Base-by-base conservation (phyloP, 2,329 filamentous ascomycete genomes). In the Ceratocystis papillata region DNA sequence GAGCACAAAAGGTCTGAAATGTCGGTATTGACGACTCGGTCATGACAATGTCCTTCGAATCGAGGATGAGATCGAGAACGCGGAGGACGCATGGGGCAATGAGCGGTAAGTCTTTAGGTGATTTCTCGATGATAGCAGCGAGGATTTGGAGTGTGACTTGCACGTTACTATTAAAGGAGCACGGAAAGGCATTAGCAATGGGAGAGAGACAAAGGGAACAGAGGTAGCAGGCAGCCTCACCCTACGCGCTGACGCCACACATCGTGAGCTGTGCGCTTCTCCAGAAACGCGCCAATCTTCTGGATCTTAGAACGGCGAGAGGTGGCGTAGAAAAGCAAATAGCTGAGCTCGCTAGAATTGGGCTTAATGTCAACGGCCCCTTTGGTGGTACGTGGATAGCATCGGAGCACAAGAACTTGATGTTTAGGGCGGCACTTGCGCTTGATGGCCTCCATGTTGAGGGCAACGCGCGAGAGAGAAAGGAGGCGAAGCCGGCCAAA, bases 321-420 rank as follows among this genome's bases (percentile, higher is more conserved):
- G 74, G 89, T 95, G 69, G 90, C 91, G 79, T 99, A 97, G 81
- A 96, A 97, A 65, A 97, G 85, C 70, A 99, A 84, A 75, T 97
- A 97, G 77, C 90, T 96, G 69, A 99, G 84, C 80, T 99, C 94
- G 77, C 90, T 96, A 70, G 90, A 90, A 77, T 97, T 97, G 57
- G 94, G 92, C 77, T 93, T 95, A 73, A 96, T 90, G 73, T 96
- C 90, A 74, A 92, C 88, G 69, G 89, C 87, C 63, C 90, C 90
- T 78, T 96, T 97, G 70, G 89, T 89, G 70, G 89, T 92, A 71
- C 88, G 88, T 50, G 94, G 94, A 76, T 96, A 99, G 80, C 93
- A 97, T 79, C 96, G 96, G 70, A 96, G 83, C 70, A 96, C 87
- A 69, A 97, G 81, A 71, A 96, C 89, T 82, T 97, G 93, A 78